Percentiles rank a stretch among this genome's conserved stretches.
Conservation (phyloP, 129 eudicot genomes). For the Flaveria bidentis region DNA sequence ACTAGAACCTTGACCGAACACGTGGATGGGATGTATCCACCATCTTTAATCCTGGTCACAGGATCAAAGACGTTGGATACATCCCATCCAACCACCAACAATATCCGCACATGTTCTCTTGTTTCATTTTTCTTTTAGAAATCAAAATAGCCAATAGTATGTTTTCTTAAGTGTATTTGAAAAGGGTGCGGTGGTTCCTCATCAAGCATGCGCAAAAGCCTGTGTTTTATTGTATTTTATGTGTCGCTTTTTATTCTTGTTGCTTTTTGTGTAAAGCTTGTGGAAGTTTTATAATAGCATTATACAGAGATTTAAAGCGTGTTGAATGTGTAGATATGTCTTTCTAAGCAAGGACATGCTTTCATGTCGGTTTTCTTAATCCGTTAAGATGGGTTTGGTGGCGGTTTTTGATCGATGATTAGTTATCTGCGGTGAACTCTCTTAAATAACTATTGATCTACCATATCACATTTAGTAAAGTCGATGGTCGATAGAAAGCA, state of each 20-base stretch:
- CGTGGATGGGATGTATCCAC: conserved; percentile 14
- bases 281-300: conserved; percentile 32
- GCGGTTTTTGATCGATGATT: not conserved
- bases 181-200: conserved; percentile 17
- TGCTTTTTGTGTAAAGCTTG: conserved; percentile 39
- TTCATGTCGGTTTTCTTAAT: not conserved
- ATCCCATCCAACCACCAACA: not conserved
- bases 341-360: not conserved
- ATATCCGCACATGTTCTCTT: conserved; percentile 30
- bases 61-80: conserved; percentile 7
- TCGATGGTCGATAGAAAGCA: no score
- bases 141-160: conserved; percentile 32
- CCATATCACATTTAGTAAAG: no score
- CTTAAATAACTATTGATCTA: no score
- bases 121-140: conserved; percentile 30
- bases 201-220: conserved; percentile 17
- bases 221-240: conserved; percentile 31
- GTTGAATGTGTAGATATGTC: conserved; percentile 32
- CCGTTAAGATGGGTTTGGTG: conserved; percentile 3
- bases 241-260: conserved; percentile 31
- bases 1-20: conserved; percentile 63
- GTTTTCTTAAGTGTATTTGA: conserved; percentile 20
- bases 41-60: not conserved
- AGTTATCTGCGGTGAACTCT: no score
- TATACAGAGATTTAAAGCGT: conserved; percentile 30